Evolutionary conservation across 768 basidiomycete species (phyloP).

Genomic region (Paxillus ammoniavirescens): DNA sequence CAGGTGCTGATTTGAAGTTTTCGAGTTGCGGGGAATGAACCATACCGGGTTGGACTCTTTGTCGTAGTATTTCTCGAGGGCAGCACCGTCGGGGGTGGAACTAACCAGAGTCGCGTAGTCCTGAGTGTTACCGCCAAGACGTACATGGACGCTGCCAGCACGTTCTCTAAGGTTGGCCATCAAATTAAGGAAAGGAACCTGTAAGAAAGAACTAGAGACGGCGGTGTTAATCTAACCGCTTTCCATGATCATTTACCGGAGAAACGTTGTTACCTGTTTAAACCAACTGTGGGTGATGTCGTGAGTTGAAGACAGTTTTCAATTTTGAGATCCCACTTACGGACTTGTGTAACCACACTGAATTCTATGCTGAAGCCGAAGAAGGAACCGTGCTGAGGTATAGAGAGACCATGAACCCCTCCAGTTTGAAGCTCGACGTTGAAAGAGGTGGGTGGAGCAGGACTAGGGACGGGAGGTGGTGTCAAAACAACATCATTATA

Average conservation of each 20-base stretch:
- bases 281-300: constrained; percentile 9
- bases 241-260: neutral
- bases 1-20: neutral
- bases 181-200: constrained; percentile 74
- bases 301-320: neutral
- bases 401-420: constrained; percentile 35
- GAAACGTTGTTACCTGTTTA: constrained; percentile 12
- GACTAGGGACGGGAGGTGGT: constrained; percentile 50
- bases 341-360: constrained; percentile 64
- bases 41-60: constrained; percentile 41
- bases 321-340: constrained; percentile 39
- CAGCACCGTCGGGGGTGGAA: constrained; percentile 44
- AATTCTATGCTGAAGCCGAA: constrained; percentile 77
- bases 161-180: constrained; percentile 70
- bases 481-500: constrained; percentile 51
- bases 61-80: constrained; percentile 48
- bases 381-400: constrained; percentile 53
- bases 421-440: constrained; percentile 39
- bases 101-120: constrained; percentile 56
- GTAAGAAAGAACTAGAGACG: constrained; percentile 42
- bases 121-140: constrained; percentile 81
- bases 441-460: constrained; percentile 43
- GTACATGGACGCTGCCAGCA: constrained; percentile 59
- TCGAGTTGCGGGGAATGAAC: neutral
- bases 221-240: neutral